Base-by-base conservation (phyloP, 768 basidiomycete species). In the Nidularia pulvinata region DNA sequence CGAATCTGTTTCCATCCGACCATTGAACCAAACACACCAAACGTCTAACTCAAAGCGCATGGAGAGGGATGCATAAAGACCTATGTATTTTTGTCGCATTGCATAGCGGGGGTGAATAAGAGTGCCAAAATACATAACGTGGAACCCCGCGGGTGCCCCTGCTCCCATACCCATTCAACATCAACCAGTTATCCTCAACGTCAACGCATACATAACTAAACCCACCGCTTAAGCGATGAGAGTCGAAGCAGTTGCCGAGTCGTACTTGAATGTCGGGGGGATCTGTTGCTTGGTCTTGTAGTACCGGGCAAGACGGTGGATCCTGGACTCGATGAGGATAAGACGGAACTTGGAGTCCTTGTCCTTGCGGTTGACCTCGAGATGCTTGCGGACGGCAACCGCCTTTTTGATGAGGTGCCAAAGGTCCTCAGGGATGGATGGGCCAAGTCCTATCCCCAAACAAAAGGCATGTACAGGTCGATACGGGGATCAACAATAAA, bases 341-440 rank as follows among this genome's bases (percentile, higher is more conserved):
- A 98, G 88, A 72, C 95, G 93, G 76, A 82, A 82, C 72, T 81
- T 96, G 74, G 92, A 93, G 83, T 98, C 95, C 83, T 94, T 96
- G 85, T 99, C 96, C 75, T 95, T 96, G 72, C 96, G 88, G 89
- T 97, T 98, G 66, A 84, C 81, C 76, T 97, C 93, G 63, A 99
- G 85, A 77, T 98, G 96, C 83, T 98, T 98, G 77, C 95, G 94
- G 68, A 99, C 94, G 65, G 93, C 83, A 68, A 99, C 95, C 73
- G 96, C 96, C 88, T 98, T 99, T 88, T 98, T 98, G 86, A 98
- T 89, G 75, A 97, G 88, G 85, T 94, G 89, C 90, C 93, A 97
- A 58, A 98, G 90, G 84, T 97, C 96, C 86, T 99, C 96, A 64
- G 96, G 96, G 80, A 98, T 92, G 76, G 87, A 83, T 67, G 96